A percentile compares a stretch with the other conserved stretches of the same genome.
phyloP scores from a whole-genome alignment of 345 rosid species.

The Brassica cretica region DNA sequence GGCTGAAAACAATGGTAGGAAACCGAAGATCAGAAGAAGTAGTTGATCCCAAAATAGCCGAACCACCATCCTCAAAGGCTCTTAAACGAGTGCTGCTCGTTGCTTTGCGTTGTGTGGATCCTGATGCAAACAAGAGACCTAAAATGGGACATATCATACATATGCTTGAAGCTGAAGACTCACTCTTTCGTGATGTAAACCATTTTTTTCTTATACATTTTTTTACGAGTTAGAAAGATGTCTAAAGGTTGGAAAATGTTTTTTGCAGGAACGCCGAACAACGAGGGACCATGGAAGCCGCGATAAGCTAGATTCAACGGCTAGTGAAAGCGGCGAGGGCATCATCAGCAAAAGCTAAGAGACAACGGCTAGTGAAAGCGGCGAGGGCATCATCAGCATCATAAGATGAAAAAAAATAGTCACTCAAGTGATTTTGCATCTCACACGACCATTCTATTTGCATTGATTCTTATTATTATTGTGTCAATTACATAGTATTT shows the following conservation, averaged over 20 bases:
- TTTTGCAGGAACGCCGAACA: conserved; percentile 34
- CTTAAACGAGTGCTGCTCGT: conserved; percentile 75
- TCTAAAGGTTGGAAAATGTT: not conserved
- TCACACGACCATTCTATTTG: not conserved
- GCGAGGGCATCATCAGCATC: conserved; percentile 31
- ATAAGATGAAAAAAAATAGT: no score
- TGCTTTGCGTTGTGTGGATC: conserved; percentile 87
- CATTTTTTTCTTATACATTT: not conserved
- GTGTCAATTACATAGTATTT: not conserved
- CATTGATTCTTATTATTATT: not conserved
- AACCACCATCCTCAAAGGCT: conserved; percentile 72
- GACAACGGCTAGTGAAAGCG: conserved; percentile 6
- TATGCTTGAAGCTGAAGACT: conserved; percentile 91
- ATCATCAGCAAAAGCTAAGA: conserved; percentile 32
- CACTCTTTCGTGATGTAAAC: conserved; percentile 56
- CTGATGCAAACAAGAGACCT: conserved; percentile 72
- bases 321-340: conserved; percentile 24
- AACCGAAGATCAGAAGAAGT: conserved; percentile 77
- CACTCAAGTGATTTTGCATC: not conserved
- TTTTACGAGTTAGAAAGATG: not conserved
- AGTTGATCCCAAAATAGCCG: conserved; percentile 78
- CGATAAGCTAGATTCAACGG: conserved; percentile 20
- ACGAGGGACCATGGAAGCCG: conserved; percentile 36
- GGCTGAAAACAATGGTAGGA: conserved; percentile 84
- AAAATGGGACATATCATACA: conserved; percentile 86